Base-by-base conservation (phyloP, 2,329 filamentous ascomycete genomes). In the Cryphonectria carpinicola region DNA sequence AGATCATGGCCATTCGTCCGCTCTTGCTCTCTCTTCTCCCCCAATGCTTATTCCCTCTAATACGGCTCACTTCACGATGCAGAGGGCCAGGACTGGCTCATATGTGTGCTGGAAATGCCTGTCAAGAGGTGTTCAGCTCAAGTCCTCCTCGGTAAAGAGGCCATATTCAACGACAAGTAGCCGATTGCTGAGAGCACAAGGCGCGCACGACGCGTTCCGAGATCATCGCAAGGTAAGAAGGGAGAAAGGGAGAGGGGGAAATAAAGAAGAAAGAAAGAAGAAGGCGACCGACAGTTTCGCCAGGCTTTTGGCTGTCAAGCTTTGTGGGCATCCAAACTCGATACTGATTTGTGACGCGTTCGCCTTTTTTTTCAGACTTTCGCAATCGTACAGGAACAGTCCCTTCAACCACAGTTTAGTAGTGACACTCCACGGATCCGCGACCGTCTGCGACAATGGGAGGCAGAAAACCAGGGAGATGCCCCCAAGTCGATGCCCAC, bases 381-480 rank as follows among this genome's bases (percentile, higher is more conserved):
- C 19, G 69, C 67, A 25, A 70, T 54, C 25, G 58, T 69, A 28
- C 69, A 69, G 35, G 70, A 73, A 49, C 39, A 66, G 6, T 25
- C 46, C 17, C 25, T 62, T 17, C 22, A 32, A 52, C 14, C 32
- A 22, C 25, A 52, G 19, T 35, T 32, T 37, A 46, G 52, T 11
- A n/a, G 14, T 35, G 49, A 60, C 22, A 54, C 41, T 19, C 71
- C 61, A 13, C 13, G 37, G 1, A 83, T 86, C 58, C 82, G 84
- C 52, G 74, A 83, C 52, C 79, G 79, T 19, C 78, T 87, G 37
- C 79, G 79, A 39, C 72, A 76, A 74, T 86, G 84, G 84, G 78
- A 82, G 63, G 67, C 73, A 22, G 76, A 81, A 66, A 81, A 85
- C 67, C 76, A 76, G 13, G 70, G 69, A 28, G 71, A 74, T 52